Base-by-base conservation (phyloP, 192 early-diverging fungal genomes). In the Coemansia sp. region DNA sequence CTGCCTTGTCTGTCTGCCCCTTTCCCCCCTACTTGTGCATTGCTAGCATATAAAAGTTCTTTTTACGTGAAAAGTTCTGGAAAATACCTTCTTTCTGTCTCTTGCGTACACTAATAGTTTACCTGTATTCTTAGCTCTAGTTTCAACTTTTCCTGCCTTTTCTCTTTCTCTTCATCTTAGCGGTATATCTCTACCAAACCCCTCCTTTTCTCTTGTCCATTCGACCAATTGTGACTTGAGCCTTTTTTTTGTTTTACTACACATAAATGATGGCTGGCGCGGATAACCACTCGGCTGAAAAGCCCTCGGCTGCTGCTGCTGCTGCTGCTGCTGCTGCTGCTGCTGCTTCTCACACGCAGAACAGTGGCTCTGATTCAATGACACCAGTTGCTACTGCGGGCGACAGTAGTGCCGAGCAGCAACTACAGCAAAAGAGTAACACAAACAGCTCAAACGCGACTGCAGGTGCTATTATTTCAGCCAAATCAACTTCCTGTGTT, bases 401-500 rank as follows among this genome's bases (percentile, higher is more conserved):
- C 42, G 56, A 32, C 64, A 55, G 49, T 55, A 55, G 19, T 40
- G 7, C 16, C 5, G 65, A 66, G 51, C 65, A 66, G 49, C 41
- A 54, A 54, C 15, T 15, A 54, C 21, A 41, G 42, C 49, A 66
- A 15, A 69, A 66, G 22, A 54, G 65, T 19, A 66, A 63, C 48
- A 13, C 32, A 32, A 54, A 22, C 51, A 22, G 6, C 9, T 21
- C 21, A 54, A 54, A 8, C 51, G 8, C 51, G 51, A 26, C 76
- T 66, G 61, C 57, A 4, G 39, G 57, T 11, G 68, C 62, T n/a
- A 69, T 81, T 54, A 70, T 68, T 15, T 63, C 69, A 7, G 71
- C 67, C 4, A 62, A 74, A 26, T 54, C 73, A 19, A 64, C 74
- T 8, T 66, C 73, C 5, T 96, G 94, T 65, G 73, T 85, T 11